These are phyloP conservation scores for Clavariopsis aquatica DNA, from an alignment of 495 filamentous ascomycete genomes.

Conservation along the genomic window DNA sequence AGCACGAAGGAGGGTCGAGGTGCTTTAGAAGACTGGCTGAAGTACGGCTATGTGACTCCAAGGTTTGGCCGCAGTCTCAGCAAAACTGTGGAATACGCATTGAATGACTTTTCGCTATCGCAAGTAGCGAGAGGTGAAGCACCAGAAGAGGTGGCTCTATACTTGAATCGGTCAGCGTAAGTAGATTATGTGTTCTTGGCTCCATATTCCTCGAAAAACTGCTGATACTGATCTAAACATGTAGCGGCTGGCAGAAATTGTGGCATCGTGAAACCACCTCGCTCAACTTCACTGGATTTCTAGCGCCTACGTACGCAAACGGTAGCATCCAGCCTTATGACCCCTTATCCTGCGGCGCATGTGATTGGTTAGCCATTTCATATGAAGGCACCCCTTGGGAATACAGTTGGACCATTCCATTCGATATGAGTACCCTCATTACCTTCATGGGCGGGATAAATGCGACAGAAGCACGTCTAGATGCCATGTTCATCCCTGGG, in stretches of 20 bases:
- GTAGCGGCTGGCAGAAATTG: slow-evolving; percentile 67
- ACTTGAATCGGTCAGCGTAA: slow-evolving; percentile 35
- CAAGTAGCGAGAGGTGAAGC: slow-evolving; percentile 37
- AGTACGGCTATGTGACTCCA: slow-evolving; percentile 32
- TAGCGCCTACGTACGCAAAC: slow-evolving; percentile 36
- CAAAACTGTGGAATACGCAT: slow-evolving; percentile 39
- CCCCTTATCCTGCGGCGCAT: slow-evolving; percentile 37
- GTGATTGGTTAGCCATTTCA: slow-evolving; percentile 32
- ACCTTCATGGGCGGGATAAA: slow-evolving; percentile 40
- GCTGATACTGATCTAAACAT: no score
- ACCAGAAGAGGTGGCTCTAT: slow-evolving; percentile 32
- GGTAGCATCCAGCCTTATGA: slow-evolving; percentile 37
- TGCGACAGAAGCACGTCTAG: slow-evolving; percentile 37
- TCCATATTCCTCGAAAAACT: no score
- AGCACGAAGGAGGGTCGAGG: slow-evolving; percentile 41
- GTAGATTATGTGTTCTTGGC: no score
- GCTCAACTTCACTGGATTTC: slow-evolving; percentile 30
- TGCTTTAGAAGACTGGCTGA: slow-evolving; percentile 41
- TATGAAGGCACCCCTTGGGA: slow-evolving; percentile 42
- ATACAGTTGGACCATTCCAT: slow-evolving; percentile 38
- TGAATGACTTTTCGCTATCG: slow-evolving; percentile 43
- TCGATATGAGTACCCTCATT: slow-evolving; percentile 43
- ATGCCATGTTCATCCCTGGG: slow-evolving; percentile 39
- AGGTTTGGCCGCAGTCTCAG: slow-evolving; percentile 33
- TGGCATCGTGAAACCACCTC: slow-evolving; percentile 56